Conservation (phyloP, 768 basidiomycete genomes). For the Hericium erinaceus region DNA sequence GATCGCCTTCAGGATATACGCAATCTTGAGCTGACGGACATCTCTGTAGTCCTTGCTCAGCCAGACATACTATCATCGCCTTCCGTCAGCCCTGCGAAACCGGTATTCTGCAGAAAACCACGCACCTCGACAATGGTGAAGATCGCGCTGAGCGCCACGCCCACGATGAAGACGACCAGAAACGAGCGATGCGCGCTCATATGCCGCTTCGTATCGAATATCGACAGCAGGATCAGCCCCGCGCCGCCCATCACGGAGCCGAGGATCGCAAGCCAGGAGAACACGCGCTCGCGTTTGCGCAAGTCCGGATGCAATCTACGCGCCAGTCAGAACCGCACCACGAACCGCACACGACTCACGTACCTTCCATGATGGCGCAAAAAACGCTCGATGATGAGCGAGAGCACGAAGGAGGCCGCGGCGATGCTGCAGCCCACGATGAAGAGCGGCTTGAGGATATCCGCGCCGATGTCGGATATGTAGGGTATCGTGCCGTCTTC, state of each 20-base stretch:
- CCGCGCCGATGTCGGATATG: constrained; percentile 74
- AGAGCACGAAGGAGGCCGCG: constrained; percentile 49
- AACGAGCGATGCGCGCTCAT: constrained; percentile 45
- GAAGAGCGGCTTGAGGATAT: constrained; percentile 67
- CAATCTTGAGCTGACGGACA: constrained; percentile 33
- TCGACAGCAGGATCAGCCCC: constrained; percentile 59
- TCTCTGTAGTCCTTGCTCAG: constrained; percentile 46
- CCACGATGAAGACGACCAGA: constrained; percentile 64
- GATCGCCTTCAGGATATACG: constrained; percentile 54
- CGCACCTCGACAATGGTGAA: constrained; percentile 64
- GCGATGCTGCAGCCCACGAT: constrained; percentile 58
- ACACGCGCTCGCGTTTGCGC: constrained; percentile 44
- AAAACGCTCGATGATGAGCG: constrained; percentile 51
- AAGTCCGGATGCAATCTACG: constrained; percentile 49
- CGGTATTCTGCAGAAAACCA: neutral
- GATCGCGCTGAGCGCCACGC: constrained; percentile 62
- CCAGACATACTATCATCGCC: constrained; percentile 47
- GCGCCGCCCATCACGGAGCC: constrained; percentile 52
- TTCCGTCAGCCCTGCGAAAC: neutral
- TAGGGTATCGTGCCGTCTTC: constrained; percentile 54
- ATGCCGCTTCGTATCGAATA: constrained; percentile 59
- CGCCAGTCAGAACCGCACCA: neutral
- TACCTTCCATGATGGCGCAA: constrained; percentile 57
- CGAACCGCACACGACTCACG: constrained; percentile 9
- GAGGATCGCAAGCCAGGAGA: constrained; percentile 48